Evolutionary conservation across 768 basidiomycete genomes (phyloP), one percentile per base, ranked within the genome.

Genomic region (Amylocystis lapponica): DNA sequence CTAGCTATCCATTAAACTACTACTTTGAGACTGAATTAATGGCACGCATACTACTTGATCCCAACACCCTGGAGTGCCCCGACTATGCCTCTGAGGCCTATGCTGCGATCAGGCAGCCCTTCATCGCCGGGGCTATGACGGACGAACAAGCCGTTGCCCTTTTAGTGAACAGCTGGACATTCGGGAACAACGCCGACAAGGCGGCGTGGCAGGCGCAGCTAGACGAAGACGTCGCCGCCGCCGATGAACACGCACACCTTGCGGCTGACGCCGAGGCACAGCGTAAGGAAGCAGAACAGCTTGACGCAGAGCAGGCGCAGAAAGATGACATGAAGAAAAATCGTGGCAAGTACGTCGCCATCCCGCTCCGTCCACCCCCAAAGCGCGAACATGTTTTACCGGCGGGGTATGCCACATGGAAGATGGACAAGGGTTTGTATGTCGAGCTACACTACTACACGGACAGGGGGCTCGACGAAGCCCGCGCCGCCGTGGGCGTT

Each of bases 261-360:
- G 35, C 35, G 19, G 20, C 10, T 17, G 20, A 8, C 8, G 35
- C 35, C 19, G 35, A 17, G 8, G 23, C 19, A 10, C 17, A 20
- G 10, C 35, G 5, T 17, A 22, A 19, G 17, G 35, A 36, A 22
- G 20, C 17, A 4, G 17, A 10, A 21, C 10, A 17, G n/a, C 17
- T 5, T 8, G 35, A 36, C 8, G 35, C 6, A 19, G 35, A 8
- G 35, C 35, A 36, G 16, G 19, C 20, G 5, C n/a, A 10, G 17
- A 36, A 36, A 17, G 35, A 36, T 21, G 35, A 36, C 19, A 17
- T 36, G 20, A 36, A 36, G 35, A 36, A 36, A 21, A 36, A 36
- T 14, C 19, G 17, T 7, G 35, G 23, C 11, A 36, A 36, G 35
- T 36, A 36, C 20, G 5, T 19, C 14, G 4, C 16, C 17, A 19